Base-by-base conservation (phyloP, 106 monocot genomes). In the Ottelia alismoides region DNA sequence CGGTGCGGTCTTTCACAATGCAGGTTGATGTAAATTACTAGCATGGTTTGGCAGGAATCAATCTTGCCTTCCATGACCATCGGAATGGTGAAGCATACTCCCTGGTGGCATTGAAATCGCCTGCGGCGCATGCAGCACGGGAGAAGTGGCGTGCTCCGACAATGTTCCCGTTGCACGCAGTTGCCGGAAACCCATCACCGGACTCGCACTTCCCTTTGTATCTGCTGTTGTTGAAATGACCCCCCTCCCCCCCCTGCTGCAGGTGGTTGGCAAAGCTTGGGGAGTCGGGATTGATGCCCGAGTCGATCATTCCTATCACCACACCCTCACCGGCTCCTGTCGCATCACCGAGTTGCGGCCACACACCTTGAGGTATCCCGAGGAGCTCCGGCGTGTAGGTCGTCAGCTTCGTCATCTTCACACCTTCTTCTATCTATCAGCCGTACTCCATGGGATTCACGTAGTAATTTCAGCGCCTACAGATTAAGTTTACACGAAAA, bases 31-130 rank as follows among this genome's bases (percentile, higher is more conserved):
- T n/a, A n/a, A n/a, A n/a, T n/a, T n/a, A n/a, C n/a, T n/a, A n/a
- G n/a, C n/a, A n/a, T n/a, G n/a, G n/a, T n/a, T n/a, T n/a, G n/a
- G n/a, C n/a, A n/a, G n/a, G n/a, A n/a, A n/a, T n/a, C n/a, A n/a
- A n/a, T n/a, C 56, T 56, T 56, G 45, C 88, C 79, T 88, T 55
- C 88, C 88, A 74, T 88, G 88, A 28, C 88, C 88, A 65, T 88
- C 88, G 30, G 73, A 83, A 80, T 6, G 88, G 76, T 0, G 88
- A 88, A 47, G 73, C 83, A 65, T 55, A 80, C 14, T 88, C 79
- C 10, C 22, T 50, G 2, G 70, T 63, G 18, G 70, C 68, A 56
- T 83, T 83, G 65, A 79, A 83, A 32, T 83, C 79, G 9, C 83
- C 79, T 9, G 79, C 67, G 1, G 76, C 76, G 11, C 53, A 74